Evolutionary conservation across 179 eudicot genomes (phyloP).

Genomic region (Nepenthes alata): DNA sequence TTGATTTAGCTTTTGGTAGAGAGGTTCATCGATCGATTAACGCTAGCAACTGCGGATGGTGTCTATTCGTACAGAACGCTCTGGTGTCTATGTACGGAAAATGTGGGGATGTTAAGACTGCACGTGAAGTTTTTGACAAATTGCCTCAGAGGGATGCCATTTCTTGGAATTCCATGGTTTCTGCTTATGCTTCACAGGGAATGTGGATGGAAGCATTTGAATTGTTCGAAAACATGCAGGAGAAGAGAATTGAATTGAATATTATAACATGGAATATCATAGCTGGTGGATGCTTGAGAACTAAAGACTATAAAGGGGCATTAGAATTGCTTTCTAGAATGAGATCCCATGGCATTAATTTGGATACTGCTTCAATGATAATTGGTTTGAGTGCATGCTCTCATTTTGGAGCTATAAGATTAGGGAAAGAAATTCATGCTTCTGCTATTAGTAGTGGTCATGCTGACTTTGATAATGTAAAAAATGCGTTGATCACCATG

Average conservation of each 20-base stretch:
- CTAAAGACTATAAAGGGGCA: conserved; percentile 41
- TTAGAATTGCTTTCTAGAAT: conserved; percentile 45
- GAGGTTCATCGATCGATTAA: conserved; percentile 45
- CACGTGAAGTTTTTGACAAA: conserved; percentile 49
- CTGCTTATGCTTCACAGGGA: conserved; percentile 57
- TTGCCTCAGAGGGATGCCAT: conserved; percentile 51
- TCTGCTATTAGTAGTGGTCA: conserved; percentile 37
- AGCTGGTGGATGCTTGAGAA: conserved; percentile 62
- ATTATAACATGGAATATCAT: conserved; percentile 74
- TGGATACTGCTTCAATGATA: conserved; percentile 61
- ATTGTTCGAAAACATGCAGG: conserved; percentile 48
- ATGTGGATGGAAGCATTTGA: conserved; percentile 64
- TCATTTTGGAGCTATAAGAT: conserved; percentile 28
- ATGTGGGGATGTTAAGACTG: conserved; percentile 63
- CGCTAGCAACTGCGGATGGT: conserved; percentile 20
- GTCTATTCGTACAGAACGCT: conserved; percentile 68
- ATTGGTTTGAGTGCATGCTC: conserved; percentile 78
- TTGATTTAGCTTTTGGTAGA: conserved; percentile 47
- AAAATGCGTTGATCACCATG: conserved; percentile 66
- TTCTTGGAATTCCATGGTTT: conserved; percentile 81
- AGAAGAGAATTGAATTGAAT: conserved; percentile 31
- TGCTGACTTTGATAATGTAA: conserved; percentile 36
- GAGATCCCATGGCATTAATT: conserved; percentile 22
- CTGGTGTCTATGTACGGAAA: conserved; percentile 76
- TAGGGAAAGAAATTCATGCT: conserved; percentile 72